Base-by-base conservation (phyloP, 176 grass and related monocot species). In the Carex scoparia region DNA sequence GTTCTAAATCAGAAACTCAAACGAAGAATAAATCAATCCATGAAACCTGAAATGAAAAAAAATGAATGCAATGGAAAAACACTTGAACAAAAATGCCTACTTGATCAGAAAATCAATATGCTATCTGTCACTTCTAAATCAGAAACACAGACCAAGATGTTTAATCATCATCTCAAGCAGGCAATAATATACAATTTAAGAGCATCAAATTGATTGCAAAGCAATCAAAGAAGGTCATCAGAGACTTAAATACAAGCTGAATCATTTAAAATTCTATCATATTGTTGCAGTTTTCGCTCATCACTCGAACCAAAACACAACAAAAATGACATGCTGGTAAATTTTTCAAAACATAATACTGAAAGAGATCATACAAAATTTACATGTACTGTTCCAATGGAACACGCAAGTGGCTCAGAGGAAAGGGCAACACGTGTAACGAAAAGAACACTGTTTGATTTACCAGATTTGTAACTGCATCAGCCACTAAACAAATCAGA, bases 391-490 rank as follows among this genome's bases (percentile, higher is more conserved):
- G 63, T 7, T 35, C 81, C 81, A 83, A 83, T 83, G 81, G 81
- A 83, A 83, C 81, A 83, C 81, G 81, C 81, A 83, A 83, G 65
- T 14, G 32, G 31, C 62, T 23, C 28, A 69, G 27, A 12, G 61
- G 55, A 3, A 67, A 49, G 61, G 69, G 81, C 28, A 83, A 83
- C 49, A 28, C 81, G 42, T 83, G 81, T 83, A 83, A 83, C 63
- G 81, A 83, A 83, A 67, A 83, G 81, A 83, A 18, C 81, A 83
- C 59, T 5, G 5, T 37, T 83, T 66, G 5, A 3, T 83, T 3
- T 83, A 51, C 81, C 61, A 64, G 49, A 53, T 69, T 83, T 83
- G 81, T 83, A 83, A 83, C 81, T 83, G 81, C 57, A 56, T 69
- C 81, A 83, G 63, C 37, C 63, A 83, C 81, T 55, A 18, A 67